Evolutionary conservation across 805 yeast species (phyloP).

Genomic region (Candida caryicola): DNA sequence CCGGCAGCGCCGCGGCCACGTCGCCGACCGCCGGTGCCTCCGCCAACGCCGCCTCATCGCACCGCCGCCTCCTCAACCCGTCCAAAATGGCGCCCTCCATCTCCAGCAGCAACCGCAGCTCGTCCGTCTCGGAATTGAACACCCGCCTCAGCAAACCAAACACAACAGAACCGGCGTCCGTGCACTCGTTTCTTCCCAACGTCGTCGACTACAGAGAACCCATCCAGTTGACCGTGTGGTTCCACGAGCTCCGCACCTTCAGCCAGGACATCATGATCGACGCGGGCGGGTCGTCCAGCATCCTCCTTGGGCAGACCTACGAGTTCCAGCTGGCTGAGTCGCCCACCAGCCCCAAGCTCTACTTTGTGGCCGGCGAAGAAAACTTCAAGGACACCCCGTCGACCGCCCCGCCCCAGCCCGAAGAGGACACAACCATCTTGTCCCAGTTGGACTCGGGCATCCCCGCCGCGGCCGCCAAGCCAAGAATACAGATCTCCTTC

Average conservation of each 20-base stretch:
- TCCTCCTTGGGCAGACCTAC: conserved; percentile 72
- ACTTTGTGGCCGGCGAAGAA: conserved; percentile 41
- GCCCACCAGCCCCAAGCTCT: conserved; percentile 33
- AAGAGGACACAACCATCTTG: conserved; percentile 9
- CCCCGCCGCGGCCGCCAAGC: conserved; percentile 16
- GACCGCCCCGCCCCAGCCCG: too few relatives aligned
- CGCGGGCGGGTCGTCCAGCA: conserved; percentile 39
- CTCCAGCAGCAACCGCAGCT: background rate
- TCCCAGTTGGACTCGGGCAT: background rate
- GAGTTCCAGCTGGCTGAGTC: conserved; percentile 54
- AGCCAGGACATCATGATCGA: conserved; percentile 63
- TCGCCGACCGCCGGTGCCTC: background rate
- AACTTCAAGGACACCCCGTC: conserved; percentile 15
- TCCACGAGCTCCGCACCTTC: conserved; percentile 68
- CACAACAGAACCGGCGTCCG: background rate
- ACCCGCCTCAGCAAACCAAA: background rate
- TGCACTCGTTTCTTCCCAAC: background rate
- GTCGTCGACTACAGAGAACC: conserved; percentile 17
- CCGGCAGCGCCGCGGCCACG: conserved; percentile 1
- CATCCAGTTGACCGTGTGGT: conserved; percentile 46
- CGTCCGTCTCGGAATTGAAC: background rate
- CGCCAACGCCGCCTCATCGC: background rate
- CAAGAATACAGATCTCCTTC: conserved; percentile 50
- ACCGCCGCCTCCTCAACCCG: background rate
- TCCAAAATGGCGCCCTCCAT: background rate